These are phyloP conservation scores for Cytidiella melzeri DNA, from an alignment of 768 basidiomycete species.

Conservation along the genomic window DNA sequence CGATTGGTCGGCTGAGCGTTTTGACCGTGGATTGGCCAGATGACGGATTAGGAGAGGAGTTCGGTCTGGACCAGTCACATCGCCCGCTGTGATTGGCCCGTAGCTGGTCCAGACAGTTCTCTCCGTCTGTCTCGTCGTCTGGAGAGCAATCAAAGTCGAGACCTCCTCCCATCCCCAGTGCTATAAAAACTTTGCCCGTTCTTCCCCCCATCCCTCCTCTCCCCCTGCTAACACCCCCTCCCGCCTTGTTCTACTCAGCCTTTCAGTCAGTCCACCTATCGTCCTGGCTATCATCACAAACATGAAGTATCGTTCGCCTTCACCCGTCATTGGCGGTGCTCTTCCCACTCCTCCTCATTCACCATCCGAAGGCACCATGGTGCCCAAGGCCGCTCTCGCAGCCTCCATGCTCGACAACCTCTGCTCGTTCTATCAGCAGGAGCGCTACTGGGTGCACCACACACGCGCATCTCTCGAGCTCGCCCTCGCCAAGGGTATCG, in stretches of 20 bases:
- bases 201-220: constrained; percentile 10
- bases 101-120: background rate
- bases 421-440: constrained; percentile 60
- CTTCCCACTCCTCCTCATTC: constrained; percentile 29
- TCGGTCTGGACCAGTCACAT: background rate
- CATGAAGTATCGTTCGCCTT: constrained; percentile 19
- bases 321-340: constrained; percentile 14
- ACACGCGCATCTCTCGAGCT: constrained; percentile 56
- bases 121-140: background rate
- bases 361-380: constrained; percentile 19
- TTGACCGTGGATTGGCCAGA: background rate
- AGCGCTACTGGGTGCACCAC: constrained; percentile 67
- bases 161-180: background rate
- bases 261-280: background rate
- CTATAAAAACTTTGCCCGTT: constrained; percentile 1
- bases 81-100: background rate
- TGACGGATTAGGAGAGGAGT: background rate
- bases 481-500: constrained; percentile 31
- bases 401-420: constrained; percentile 57
- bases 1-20: background rate
- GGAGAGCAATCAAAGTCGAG: background rate
- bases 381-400: constrained; percentile 26
- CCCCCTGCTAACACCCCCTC: constrained; percentile 25
- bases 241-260: constrained; percentile 1
- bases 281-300: constrained; percentile 1